phyloP scores from a whole-genome alignment of 2,329 filamentous ascomycete genomes.

The Fusarium robinianum region DNA sequence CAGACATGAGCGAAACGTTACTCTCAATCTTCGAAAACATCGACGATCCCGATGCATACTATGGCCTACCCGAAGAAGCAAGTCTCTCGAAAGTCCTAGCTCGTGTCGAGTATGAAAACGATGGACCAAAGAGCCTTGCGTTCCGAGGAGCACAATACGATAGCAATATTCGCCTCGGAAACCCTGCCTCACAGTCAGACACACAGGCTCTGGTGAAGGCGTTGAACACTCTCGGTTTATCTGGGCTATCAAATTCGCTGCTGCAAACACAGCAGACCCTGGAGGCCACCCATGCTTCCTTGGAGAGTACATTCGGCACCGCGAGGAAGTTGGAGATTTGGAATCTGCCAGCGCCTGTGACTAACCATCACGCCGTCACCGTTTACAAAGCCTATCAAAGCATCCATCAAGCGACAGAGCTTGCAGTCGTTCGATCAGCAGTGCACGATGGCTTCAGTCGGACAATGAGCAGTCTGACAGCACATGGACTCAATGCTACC shows the following conservation, averaged over 20 bases:
- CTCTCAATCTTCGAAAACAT: conserved; percentile 87
- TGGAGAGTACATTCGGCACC: conserved; percentile 76
- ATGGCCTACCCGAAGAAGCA: conserved; percentile 80
- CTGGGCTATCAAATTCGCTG: conserved; percentile 82
- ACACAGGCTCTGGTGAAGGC: conserved; percentile 74
- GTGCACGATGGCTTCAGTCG: conserved; percentile 67
- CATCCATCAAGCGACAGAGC: conserved; percentile 68
- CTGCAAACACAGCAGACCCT: conserved; percentile 68
- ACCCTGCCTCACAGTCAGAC: conserved; percentile 61
- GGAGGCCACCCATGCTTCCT: conserved; percentile 59
- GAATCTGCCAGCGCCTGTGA: conserved; percentile 79
- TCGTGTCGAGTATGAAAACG: conserved; percentile 85
- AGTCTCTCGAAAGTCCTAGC: conserved; percentile 78
- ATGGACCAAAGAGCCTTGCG: conserved; percentile 83
- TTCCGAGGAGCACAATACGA: conserved; percentile 93
- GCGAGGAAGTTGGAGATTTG: conserved; percentile 86
- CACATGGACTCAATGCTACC: conserved; percentile 53
- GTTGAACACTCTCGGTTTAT: conserved; percentile 78
- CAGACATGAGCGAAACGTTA: conserved; percentile 69
- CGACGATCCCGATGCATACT: conserved; percentile 95
- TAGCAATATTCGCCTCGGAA: conserved; percentile 71
- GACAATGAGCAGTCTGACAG: conserved; percentile 62
- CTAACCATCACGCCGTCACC: conserved; percentile 66
- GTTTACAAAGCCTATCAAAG: conserved; percentile 83
- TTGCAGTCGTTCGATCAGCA: conserved; percentile 56